These are phyloP conservation scores for Coelomomyces lativittatus DNA, from an alignment of 371 early-diverging fungal species.

Conservation along the genomic window DNA sequence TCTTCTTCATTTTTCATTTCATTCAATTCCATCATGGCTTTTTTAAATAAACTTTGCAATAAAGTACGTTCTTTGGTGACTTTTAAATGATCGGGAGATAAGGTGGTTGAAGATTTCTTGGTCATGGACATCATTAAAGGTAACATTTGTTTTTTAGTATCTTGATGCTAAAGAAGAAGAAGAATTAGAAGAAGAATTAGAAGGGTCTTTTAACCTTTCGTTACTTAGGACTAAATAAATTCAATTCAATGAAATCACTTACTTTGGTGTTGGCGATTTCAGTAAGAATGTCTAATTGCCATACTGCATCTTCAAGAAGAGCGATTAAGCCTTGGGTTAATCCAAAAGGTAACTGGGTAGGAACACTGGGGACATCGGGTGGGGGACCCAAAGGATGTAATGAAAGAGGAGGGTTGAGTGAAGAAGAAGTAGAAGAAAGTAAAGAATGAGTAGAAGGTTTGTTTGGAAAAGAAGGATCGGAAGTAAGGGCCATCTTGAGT, in stretches of 20 bases:
- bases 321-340: constrained; percentile 9
- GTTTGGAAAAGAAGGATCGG: too few relatives aligned
- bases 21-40: constrained; percentile 15
- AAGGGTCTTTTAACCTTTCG: background rate
- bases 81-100: background rate
- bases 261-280: constrained; percentile 7
- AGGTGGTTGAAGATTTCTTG: constrained; percentile 5
- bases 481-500: too few relatives aligned
- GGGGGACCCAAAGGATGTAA: too few relatives aligned
- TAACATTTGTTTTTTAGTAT: constrained; percentile 9
- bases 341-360: background rate
- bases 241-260: background rate
- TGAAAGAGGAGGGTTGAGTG: too few relatives aligned
- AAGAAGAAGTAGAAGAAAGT: too few relatives aligned
- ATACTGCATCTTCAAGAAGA: constrained; percentile 25
- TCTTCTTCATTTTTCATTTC: too few relatives aligned
- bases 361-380: too few relatives aligned
- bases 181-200: background rate
- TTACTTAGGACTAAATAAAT: too few relatives aligned
- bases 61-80: background rate
- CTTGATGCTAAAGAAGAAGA: constrained; percentile 2
- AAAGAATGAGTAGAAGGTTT: too few relatives aligned
- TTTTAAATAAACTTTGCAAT: constrained; percentile 4
- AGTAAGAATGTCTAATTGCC: constrained; percentile 20
- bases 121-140: constrained; percentile 5